Percentiles rank a stretch among this genome's conserved stretches.
Evolutionary conservation across 768 basidiomycete genomes (phyloP).

Genomic region (Cantharellus anzutake): DNA sequence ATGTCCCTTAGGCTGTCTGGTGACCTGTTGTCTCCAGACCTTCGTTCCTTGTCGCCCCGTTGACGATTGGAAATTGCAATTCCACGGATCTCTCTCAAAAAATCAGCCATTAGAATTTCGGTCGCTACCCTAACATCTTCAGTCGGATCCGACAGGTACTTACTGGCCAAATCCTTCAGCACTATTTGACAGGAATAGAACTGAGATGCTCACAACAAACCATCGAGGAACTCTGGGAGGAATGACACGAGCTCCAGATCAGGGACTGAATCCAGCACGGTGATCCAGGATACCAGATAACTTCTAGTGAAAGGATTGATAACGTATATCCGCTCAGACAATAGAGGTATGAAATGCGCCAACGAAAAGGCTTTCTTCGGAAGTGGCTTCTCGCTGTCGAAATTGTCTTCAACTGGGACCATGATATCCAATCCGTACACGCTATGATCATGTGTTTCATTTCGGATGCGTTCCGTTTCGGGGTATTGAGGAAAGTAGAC

Average conservation of each 20-base stretch:
- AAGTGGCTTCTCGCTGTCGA: constrained; percentile 21
- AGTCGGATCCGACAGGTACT: constrained; percentile 88
- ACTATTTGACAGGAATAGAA: neutral
- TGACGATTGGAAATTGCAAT: constrained; percentile 58
- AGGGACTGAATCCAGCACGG: constrained; percentile 85
- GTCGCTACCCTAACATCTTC: constrained; percentile 86
- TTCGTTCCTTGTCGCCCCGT: constrained; percentile 26
- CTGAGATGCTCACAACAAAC: constrained; percentile 51
- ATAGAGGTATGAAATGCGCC: constrained; percentile 82
- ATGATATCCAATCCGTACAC: constrained; percentile 34
- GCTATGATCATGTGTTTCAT: constrained; percentile 22
- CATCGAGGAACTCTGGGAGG: constrained; percentile 88
- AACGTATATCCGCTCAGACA: constrained; percentile 86
- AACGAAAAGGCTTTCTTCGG: constrained; percentile 76
- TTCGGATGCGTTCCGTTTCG: constrained; percentile 50
- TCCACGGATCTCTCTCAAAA: constrained; percentile 77
- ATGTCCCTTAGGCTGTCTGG: constrained; percentile 14
- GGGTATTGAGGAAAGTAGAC: constrained; percentile 81
- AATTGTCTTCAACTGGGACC: constrained; percentile 41
- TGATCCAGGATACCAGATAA: constrained; percentile 96
- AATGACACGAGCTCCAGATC: constrained; percentile 90
- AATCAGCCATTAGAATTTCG: constrained; percentile 73
- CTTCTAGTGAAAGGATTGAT: constrained; percentile 89
- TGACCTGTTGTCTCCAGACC: neutral
- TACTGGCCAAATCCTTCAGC: constrained; percentile 25